Evolutionary conservation across 805 yeast species (phyloP).

Genomic region (Jamesozyma piceae): DNA sequence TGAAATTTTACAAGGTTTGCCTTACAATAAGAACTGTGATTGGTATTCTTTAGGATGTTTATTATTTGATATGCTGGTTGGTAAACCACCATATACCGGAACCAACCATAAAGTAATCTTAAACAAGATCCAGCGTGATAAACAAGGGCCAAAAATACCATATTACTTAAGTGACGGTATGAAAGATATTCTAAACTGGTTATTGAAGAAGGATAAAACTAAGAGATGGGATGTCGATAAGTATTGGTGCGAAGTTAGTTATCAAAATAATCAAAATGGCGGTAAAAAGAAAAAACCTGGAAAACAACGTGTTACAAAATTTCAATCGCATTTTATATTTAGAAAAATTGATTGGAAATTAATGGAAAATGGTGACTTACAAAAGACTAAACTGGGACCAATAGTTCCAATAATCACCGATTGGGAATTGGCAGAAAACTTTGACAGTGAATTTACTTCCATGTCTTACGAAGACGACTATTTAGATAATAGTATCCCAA

Average conservation of each 20-base stretch:
- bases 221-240: conserved; percentile 56
- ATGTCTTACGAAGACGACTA: conserved; percentile 39
- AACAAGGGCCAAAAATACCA: conserved; percentile 47
- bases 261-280: conserved; percentile 7
- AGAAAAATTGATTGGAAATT: conserved; percentile 64
- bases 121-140: conserved; percentile 64
- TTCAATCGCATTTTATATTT: conserved; percentile 64
- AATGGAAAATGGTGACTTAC: conserved; percentile 41
- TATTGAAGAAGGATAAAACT: conserved; percentile 59
- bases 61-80: conserved; percentile 68
- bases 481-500: conserved; percentile 5
- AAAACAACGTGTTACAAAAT: conserved; percentile 26
- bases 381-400: conserved; percentile 50
- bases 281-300: conserved; percentile 22
- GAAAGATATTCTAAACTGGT: conserved; percentile 57
- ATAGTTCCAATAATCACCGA: conserved; percentile 75
- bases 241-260: conserved; percentile 34
- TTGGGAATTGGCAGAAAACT: conserved; percentile 77
- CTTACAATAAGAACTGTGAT: conserved; percentile 72
- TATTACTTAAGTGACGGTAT: conserved; percentile 72
- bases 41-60: conserved; percentile 92
- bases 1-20: conserved; percentile 68
- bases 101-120: conserved; percentile 64
- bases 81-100: conserved; percentile 85
- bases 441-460: conserved; percentile 68